Evolutionary conservation across 2,329 filamentous ascomycete genomes (phyloP), one percentile per base, ranked within the genome.

Genomic region (Verticillium nubilum): DNA sequence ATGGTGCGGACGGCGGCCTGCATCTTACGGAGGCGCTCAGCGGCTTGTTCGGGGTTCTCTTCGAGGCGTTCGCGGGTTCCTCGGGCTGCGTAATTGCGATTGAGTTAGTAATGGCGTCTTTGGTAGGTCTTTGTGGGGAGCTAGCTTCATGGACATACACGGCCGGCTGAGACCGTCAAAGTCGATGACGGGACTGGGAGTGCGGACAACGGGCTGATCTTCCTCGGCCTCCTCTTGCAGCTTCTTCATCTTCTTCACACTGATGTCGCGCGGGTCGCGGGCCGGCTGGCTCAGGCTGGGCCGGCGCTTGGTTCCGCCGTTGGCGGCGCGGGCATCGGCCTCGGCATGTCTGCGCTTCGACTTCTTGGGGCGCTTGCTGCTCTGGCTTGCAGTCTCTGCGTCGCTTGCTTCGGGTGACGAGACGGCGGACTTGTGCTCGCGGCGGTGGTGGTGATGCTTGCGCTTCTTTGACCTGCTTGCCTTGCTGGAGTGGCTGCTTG

Each of bases 11-110:
- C 84, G 37, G 87, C 87, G 53, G 78, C 84, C 61, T 80, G 78
- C 73, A 89, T 81, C 68, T 81, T 84, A 17, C 81, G 76, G 37
- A 88, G 71, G 53, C 86, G 80, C 62, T 72, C 71, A 13, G 74
- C 78, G 29, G 78, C 78, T 64, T 83, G 76, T 61, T 79, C 81
- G 1, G 76, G 72, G 15, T 73, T 80, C 66, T 88, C 85, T 55
- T 87, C 83, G 5, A 83, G 76, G 33, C 86, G 79, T 63, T 83
- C 81, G 53, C 87, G 82, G 1, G 89, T 91, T 59, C 89, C 89
- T 33, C 75, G 74, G 66, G 84, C 85, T 87, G 59, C 6, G 35
- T 15, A 17, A 29, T 54, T 53, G 57, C 9, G 33, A 10, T 12
- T 28, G 52, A 56, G 64, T 69, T 19, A 70, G 65, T 59, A 58